Base-by-base conservation (phyloP, 192 early-diverging fungal genomes). In the Linnemannia elongata region DNA sequence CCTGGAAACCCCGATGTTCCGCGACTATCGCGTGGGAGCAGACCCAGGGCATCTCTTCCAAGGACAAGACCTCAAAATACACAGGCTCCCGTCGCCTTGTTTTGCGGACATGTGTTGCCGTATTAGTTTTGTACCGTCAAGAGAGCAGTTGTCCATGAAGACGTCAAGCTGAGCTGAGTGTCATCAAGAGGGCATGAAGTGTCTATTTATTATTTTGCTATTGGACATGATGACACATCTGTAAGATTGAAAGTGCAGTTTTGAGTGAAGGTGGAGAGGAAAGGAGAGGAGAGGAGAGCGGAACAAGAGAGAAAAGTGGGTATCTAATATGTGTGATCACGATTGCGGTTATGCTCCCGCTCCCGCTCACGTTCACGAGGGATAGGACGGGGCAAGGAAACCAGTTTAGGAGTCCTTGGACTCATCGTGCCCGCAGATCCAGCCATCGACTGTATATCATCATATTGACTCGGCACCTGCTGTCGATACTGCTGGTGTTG, bases 361-460 rank as follows among this genome's bases (percentile, higher is more conserved):
- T 66, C 60, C 13, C 60, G 60, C 60, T 66, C 60, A 30, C 60
- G 60, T 45, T 74, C 79, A 27, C 79, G 55, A 35, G 79, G 79
- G 22, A 81, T 81, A 42, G 79, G 80, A 38, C 80, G 74, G 4
- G 80, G 80, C n/a, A 82, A 35, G 6, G 74, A 76, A 5, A 47
- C 80, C 36, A 82, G 47, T 27, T 60, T 82, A 13, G 80, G 80
- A 1, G 80, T 82, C 41, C 45, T 71, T 8, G 80, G 74, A 44
- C 80, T 76, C 30, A 54, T 49, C 9, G 73, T 33, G 12, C 60
- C 42, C 41, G 36, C 55, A 69, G 47, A 52, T 8, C 72, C 72
- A 4, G 10, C 42, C 13, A 42, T 39, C 6, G 39, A 20, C 17
- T 36, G 33, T n/a, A 38, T 35, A 38, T 18, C 77, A 4, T 27